Percentiles rank a stretch among this genome's conserved stretches.
Conservation (phyloP, 2,329 filamentous ascomycete genomes). For the Phaeosphaeriaceae sp. region DNA sequence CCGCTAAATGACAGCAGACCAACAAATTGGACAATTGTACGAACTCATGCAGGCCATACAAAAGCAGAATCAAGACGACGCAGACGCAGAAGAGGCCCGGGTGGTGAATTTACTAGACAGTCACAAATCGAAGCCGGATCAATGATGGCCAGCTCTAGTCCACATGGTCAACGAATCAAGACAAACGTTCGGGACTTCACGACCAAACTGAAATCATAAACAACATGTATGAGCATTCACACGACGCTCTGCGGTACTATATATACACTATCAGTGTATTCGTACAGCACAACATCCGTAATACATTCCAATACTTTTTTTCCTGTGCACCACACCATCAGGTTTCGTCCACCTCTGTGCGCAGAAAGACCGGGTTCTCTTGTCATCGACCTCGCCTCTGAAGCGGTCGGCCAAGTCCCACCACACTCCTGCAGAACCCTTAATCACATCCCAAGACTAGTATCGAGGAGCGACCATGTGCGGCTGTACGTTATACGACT, state of each 20-base stretch:
- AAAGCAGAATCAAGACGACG: slow-evolving; percentile 58
- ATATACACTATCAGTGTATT: slow-evolving; percentile 21
- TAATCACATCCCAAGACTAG: background rate
- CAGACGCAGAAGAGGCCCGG: slow-evolving; percentile 42
- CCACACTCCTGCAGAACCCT: background rate
- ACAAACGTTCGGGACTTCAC: slow-evolving; percentile 25
- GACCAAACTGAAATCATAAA: slow-evolving; percentile 9
- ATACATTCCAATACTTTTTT: background rate
- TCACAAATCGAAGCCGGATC: slow-evolving; percentile 31
- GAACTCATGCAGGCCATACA: slow-evolving; percentile 88
- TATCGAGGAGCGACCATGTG: slow-evolving; percentile 51
- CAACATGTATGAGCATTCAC: slow-evolving; percentile 15
- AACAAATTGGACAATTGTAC: slow-evolving; percentile 92
- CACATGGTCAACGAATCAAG: slow-evolving; percentile 5
- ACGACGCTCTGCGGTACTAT: slow-evolving; percentile 17
- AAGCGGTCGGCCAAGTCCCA: background rate
- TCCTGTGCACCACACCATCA: background rate
- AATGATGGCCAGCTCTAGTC: slow-evolving; percentile 25
- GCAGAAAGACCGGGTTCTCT: background rate
- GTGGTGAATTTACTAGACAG: slow-evolving; percentile 40
- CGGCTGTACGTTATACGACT: slow-evolving; percentile 53
- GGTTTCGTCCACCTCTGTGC: background rate
- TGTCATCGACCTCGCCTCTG: background rate
- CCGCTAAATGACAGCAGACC: slow-evolving; percentile 63
- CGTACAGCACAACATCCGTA: background rate